Conservation (phyloP, 2,329 filamentous ascomycete species). For the Aspergillus tanneri region DNA sequence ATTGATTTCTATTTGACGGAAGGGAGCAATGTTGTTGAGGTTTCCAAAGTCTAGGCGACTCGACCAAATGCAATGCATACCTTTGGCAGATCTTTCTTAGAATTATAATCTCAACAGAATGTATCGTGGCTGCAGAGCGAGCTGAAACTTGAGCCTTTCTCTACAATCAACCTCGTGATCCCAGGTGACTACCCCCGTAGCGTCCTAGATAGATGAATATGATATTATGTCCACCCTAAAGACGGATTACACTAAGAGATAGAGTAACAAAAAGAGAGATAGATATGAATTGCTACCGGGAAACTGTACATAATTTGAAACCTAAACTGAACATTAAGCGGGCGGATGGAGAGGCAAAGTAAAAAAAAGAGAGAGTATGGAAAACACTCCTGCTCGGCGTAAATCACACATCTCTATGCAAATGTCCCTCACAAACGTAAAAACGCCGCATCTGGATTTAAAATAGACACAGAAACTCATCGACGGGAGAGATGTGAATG, state of each 20-base stretch:
- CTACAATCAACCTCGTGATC: no score
- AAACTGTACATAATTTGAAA: slow-evolving; percentile 19
- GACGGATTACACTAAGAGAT: background rate
- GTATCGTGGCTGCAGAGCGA: no score
- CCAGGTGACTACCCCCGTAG: no score
- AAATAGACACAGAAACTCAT: background rate
- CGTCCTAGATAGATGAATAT: no score
- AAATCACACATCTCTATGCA: background rate
- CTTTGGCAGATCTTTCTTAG: no score
- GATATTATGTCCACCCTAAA: no score
- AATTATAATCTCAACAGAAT: no score
- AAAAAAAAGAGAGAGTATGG: background rate
- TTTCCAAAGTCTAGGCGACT: no score
- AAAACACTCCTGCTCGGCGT: background rate
- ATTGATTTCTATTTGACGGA: background rate
- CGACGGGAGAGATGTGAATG: no score
- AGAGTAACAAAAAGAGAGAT: background rate
- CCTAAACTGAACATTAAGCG: background rate
- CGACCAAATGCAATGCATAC: no score
- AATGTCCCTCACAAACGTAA: no score
- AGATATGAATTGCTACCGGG: background rate
- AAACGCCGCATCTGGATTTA: slow-evolving; percentile 1
- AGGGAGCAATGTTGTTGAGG: background rate
- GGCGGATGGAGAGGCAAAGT: background rate
- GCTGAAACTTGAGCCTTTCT: no score